Evolutionary conservation across 345 rosid species (phyloP).

Genomic region (Isatis tinctoria): DNA sequence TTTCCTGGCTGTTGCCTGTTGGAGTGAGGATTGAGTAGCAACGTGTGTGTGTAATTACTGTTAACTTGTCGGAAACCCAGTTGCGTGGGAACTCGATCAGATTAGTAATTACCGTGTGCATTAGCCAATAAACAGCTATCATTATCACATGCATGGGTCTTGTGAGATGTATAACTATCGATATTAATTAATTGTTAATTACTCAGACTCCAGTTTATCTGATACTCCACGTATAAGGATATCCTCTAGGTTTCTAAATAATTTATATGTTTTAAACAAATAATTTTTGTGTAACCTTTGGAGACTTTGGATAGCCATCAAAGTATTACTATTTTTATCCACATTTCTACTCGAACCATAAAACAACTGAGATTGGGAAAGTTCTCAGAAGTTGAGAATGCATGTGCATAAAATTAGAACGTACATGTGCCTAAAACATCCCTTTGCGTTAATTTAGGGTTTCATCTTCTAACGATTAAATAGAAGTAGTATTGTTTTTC

Average conservation of each 20-base stretch:
- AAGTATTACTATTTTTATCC: not conserved
- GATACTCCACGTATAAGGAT: not conserved
- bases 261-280: not conserved
- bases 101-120: constrained; percentile 3
- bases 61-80: constrained; percentile 19
- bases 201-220: constrained; percentile 14
- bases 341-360: not conserved
- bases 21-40: not conserved
- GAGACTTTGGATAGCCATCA: constrained; percentile 21
- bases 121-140: constrained; percentile 24
- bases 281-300: constrained; percentile 11
- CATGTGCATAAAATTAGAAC: constrained; percentile 25
- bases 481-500: not conserved
- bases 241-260: not conserved
- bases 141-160: constrained; percentile 20
- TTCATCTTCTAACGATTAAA: constrained; percentile 18
- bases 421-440: constrained; percentile 36
- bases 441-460: constrained; percentile 15
- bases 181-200: not conserved
- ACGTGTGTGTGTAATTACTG: not conserved
- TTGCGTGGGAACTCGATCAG: constrained; percentile 26
- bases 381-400: constrained; percentile 10
- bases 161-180: not conserved
- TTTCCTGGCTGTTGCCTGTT: not conserved
- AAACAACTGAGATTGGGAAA: constrained; percentile 10